These are phyloP conservation scores for Nothopassalora personata DNA, from an alignment of 2,329 filamentous ascomycete genomes.

Conservation along the genomic window DNA sequence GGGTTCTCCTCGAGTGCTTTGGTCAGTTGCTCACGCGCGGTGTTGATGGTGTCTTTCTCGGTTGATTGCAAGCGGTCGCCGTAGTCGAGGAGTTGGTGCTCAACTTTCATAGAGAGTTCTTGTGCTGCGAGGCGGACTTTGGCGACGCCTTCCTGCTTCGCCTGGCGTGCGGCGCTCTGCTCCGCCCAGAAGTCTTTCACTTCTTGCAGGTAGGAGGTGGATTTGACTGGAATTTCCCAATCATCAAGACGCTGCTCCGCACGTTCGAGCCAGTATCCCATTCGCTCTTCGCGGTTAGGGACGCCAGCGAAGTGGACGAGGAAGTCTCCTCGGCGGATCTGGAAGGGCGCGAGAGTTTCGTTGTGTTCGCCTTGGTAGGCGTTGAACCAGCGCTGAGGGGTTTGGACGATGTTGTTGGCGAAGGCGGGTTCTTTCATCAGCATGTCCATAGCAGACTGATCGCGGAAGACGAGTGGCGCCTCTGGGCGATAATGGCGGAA, in stretches of 20 bases:
- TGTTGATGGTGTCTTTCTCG: constrained; percentile 25
- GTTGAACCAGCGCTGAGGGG: constrained; percentile 44
- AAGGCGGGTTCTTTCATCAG: constrained; percentile 35
- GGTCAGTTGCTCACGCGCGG: constrained; percentile 26
- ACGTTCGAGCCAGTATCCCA: constrained; percentile 36
- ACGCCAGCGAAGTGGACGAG: constrained; percentile 42
- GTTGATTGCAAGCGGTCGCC: constrained; percentile 25
- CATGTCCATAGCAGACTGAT: constrained; percentile 40
- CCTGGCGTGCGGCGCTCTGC: constrained; percentile 23
- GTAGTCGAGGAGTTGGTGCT: constrained; percentile 25
- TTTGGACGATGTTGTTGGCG: constrained; percentile 29
- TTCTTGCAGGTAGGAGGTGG: constrained; percentile 35
- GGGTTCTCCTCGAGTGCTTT: constrained; percentile 20
- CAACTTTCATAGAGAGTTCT: constrained; percentile 23
- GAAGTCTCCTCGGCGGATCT: constrained; percentile 38
- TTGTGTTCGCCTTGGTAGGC: constrained; percentile 38
- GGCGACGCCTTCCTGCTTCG: constrained; percentile 19
- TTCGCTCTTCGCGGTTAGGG: constrained; percentile 30
- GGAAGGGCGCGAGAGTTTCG: constrained; percentile 33
- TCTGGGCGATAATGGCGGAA: constrained; percentile 38
- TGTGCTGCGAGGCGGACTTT: constrained; percentile 21
- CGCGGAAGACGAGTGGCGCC: constrained; percentile 33
- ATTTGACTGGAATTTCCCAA: constrained; percentile 36
- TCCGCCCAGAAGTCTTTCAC: constrained; percentile 35
- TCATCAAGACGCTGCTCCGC: constrained; percentile 36